A percentile compares a stretch with the other conserved stretches of the same genome.
Evolutionary conservation across 495 filamentous ascomycete species (phyloP).

Genomic region (Aspergillus egyptiacus): DNA sequence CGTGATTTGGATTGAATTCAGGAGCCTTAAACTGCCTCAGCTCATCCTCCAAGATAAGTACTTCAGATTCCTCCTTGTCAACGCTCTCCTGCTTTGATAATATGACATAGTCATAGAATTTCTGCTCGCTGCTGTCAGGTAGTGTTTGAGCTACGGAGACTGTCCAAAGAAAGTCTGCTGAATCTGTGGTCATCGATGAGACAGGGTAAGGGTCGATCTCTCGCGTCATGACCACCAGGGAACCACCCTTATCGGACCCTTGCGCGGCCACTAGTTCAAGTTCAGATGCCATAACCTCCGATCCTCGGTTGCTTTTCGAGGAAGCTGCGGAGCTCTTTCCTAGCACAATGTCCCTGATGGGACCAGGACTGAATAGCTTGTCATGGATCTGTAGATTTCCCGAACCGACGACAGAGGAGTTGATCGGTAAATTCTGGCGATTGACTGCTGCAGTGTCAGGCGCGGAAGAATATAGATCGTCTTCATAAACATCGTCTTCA

Average conservation of each 20-base stretch:
- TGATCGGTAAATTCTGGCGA: conserved; percentile 16
- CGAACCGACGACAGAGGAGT: conserved; percentile 40
- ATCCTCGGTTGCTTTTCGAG: conserved; percentile 4
- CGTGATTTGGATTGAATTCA: conserved; percentile 85
- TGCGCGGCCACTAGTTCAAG: conserved; percentile 67
- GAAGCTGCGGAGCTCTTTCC: conserved; percentile 38
- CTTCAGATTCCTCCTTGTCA: conserved; percentile 39
- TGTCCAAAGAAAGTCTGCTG: conserved; percentile 35
- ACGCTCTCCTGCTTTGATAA: conserved; percentile 25
- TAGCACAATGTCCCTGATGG: conserved; percentile 65
- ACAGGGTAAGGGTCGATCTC: conserved; percentile 64
- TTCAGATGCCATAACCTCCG: conserved; percentile 42
- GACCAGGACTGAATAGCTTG: conserved; percentile 65
- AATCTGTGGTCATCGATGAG: conserved; percentile 43
- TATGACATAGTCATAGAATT: conserved; percentile 35
- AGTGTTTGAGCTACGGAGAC: conserved; percentile 18
- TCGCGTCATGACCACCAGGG: conserved; percentile 66
- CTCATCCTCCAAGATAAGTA: conserved; percentile 27
- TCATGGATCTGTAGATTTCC: conserved; percentile 76
- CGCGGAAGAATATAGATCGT: conserved; percentile 61
- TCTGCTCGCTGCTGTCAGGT: conserved; percentile 46
- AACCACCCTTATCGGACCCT: conserved; percentile 63
- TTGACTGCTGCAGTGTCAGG: conserved; percentile 24
- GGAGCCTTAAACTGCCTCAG: conserved; percentile 40
- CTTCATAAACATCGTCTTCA: conserved; percentile 62